Conservation (phyloP, 108 stramenopile species). For the Nitzschia putrida region DNA sequence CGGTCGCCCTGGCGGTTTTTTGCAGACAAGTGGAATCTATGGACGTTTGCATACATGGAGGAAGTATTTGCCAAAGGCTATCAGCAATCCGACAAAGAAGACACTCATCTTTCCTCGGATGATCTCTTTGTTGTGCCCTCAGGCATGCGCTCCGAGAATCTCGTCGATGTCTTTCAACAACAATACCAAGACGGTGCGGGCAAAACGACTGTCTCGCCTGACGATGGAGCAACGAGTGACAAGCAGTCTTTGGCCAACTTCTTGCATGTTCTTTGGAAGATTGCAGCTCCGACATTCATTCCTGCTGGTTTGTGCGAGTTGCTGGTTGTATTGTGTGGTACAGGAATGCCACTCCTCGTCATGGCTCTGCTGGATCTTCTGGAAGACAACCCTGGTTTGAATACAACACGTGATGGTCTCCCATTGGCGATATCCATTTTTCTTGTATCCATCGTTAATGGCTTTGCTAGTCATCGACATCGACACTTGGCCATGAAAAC, state of each 20-base stretch:
- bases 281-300: conserved; percentile 48
- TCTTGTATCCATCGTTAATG: conserved; percentile 44
- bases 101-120: conserved; percentile 36
- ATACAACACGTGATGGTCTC: conserved; percentile 23
- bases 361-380: conserved; percentile 55
- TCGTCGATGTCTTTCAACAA: conserved; percentile 34
- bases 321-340: conserved; percentile 58
- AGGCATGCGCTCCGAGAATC: conserved; percentile 36
- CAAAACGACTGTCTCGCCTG: conserved; percentile 1
- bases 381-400: conserved; percentile 46
- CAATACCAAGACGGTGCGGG: conserved; percentile 1
- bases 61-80: conserved; percentile 45
- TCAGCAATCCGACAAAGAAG: conserved; percentile 29
- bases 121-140: conserved; percentile 60
- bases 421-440: conserved; percentile 54
- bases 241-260: conserved; percentile 1
- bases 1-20: conserved; percentile 1
- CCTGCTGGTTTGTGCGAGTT: conserved; percentile 69
- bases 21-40: conserved; percentile 6
- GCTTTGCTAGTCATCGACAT: conserved; percentile 59
- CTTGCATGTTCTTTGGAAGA: conserved; percentile 56
- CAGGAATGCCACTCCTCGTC: conserved; percentile 59
- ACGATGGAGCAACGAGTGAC: not conserved
- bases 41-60: conserved; percentile 68
- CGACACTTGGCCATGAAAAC: conserved; percentile 55